phyloP scores from a whole-genome alignment of 768 basidiomycete species.

The Amylocystis lapponica region DNA sequence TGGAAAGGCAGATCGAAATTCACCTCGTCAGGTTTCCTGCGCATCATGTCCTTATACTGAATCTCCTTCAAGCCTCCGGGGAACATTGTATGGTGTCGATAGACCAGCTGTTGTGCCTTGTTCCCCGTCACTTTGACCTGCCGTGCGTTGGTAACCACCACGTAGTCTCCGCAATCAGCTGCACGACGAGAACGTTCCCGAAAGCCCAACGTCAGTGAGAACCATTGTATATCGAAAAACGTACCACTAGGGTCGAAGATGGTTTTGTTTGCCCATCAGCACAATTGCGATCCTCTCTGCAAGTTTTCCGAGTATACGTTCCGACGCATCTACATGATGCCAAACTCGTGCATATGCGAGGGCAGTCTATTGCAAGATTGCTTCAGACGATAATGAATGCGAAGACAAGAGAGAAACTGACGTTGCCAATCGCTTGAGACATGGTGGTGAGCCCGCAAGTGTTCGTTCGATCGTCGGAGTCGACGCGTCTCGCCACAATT shows the following conservation, averaged over 20 bases:
- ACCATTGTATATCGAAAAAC: conserved; percentile 29
- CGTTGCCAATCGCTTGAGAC: conserved; percentile 83
- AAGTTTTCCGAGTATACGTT: conserved; percentile 89
- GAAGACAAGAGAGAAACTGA: no score
- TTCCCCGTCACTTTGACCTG: conserved; percentile 83
- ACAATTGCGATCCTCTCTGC: conserved; percentile 92
- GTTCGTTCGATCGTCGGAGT: not conserved
- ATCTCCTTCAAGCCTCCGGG: conserved; percentile 93
- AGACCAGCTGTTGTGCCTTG: conserved; percentile 83
- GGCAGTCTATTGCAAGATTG: conserved; percentile 59
- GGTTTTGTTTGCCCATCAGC: conserved; percentile 98
- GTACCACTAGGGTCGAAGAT: conserved; percentile 88
- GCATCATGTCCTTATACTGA: conserved; percentile 78
- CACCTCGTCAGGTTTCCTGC: conserved; percentile 85
- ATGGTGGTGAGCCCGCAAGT: conserved; percentile 30
- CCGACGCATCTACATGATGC: conserved; percentile 91
- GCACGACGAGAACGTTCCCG: not conserved
- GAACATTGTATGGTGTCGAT: conserved; percentile 86
- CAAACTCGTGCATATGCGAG: conserved; percentile 93
- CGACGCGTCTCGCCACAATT: not conserved
- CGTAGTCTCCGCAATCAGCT: conserved; percentile 99
- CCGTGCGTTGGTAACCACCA: conserved; percentile 87
- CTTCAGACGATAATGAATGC: no score
- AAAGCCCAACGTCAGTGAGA: not conserved
- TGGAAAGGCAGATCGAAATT: conserved; percentile 19